phyloP scores from a whole-genome alignment of 129 eudicot genomes.

The Smallanthus sonchifolius region DNA sequence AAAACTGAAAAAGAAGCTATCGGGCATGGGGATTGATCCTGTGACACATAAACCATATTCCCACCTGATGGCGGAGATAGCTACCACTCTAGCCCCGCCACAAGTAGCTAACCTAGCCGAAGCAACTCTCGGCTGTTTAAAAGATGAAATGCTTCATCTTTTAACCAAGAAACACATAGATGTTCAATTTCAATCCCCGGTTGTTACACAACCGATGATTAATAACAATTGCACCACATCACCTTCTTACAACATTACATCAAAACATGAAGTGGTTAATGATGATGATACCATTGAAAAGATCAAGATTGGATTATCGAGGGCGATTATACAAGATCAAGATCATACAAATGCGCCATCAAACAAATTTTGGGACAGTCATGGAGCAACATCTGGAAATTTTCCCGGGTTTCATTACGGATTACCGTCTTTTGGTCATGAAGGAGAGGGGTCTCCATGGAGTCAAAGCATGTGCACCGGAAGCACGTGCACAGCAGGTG shows the following conservation, averaged over 20 bases:
- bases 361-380: constrained; percentile 46
- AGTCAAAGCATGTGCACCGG: constrained; percentile 56
- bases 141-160: constrained; percentile 96
- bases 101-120: constrained; percentile 90
- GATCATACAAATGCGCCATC: constrained; percentile 25
- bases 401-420: constrained; percentile 37
- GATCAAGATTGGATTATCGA: constrained; percentile 65
- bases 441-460: constrained; percentile 76
- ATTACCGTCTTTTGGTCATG: constrained; percentile 37
- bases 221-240: constrained; percentile 10
- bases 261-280: constrained; percentile 46
- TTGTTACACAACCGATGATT: constrained; percentile 9
- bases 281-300: constrained; percentile 62
- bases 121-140: constrained; percentile 94
- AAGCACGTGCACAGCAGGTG: constrained; percentile 56
- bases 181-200: constrained; percentile 54
- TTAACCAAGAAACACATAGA: constrained; percentile 81
- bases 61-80: constrained; percentile 88
- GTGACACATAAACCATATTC: constrained; percentile 97
- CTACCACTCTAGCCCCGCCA: constrained; percentile 84
- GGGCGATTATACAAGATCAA: constrained; percentile 66
- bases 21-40: constrained; percentile 98
- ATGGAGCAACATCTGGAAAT: constrained; percentile 43
- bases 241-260: constrained; percentile 19
- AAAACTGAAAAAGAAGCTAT: constrained; percentile 84